Base-by-base conservation (phyloP, 2,329 filamentous ascomycete genomes). In the Hypoxylon sp. region DNA sequence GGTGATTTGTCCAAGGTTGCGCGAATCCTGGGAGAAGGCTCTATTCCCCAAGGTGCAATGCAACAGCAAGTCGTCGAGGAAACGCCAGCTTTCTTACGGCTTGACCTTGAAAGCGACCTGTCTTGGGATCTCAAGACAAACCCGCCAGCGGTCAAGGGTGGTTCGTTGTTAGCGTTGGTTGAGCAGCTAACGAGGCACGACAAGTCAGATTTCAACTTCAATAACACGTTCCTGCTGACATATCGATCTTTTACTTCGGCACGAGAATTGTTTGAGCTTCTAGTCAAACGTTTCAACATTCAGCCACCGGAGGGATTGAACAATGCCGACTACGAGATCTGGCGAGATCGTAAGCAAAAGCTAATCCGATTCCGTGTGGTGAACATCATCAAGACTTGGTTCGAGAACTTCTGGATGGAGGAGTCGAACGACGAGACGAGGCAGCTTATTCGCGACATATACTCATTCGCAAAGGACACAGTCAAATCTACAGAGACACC, bases 391-490 rank as follows among this genome's bases (percentile, higher is more conserved):
- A 97, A 97, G 79, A 95, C 86, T 72, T 99, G 94, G 94, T 94
- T 99, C 62, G 94, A 97, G 68, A 92, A 89, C 63, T 97, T 94
- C 71, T 99, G 94, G 94, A 97, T 97, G 91, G 94, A 99, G 69
- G 89, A 91, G 37, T 86, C 88, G 57, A 92, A 87, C 66, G 89
- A 93, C 41, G 86, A 90, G 36, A 95, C 87, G 34, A 90, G 86
- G 69, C 84, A 91, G 61, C 79, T 99, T 29, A 90, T 99, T 59
- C 87, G 91, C 52, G 86, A 92, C 60, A 91, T 97, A 7, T 91
- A 92, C 73, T 85, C 86, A 19, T 99, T 99, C 70, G 93, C 92
- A 2, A 89, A 89, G 63, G 91, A 96, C 62, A 91, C 90, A 0
- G 90, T 97, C 57, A 94, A 93, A 64, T 92, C 90, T 5, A 96